A percentile compares a stretch with the other conserved stretches of the same genome.
Evolutionary conservation across 345 rosid genomes (phyloP).

Genomic region (Corymbia maculata): DNA sequence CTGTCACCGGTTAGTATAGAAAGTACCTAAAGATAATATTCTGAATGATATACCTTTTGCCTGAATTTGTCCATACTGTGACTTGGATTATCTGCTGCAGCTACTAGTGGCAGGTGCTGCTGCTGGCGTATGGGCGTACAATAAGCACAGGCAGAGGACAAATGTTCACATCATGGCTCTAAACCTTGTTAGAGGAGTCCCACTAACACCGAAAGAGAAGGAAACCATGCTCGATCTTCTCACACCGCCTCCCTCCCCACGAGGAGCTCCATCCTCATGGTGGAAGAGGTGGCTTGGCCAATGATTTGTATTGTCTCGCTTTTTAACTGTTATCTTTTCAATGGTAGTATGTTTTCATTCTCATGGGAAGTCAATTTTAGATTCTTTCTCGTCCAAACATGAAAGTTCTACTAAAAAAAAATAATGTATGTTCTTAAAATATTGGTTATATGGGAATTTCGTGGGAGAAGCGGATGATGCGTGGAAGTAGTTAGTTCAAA

Average conservation of each 20-base stretch:
- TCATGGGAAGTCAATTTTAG: background rate
- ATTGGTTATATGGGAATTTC: background rate
- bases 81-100: constrained; percentile 8
- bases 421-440: background rate
- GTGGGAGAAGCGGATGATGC: background rate
- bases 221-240: constrained; percentile 83
- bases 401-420: background rate
- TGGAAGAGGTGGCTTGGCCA: constrained; percentile 40
- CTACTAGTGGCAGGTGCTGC: constrained; percentile 58
- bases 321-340: background rate
- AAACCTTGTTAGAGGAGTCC: constrained; percentile 68
- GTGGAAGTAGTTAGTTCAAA: background rate
- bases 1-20: constrained; percentile 65
- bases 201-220: constrained; percentile 80
- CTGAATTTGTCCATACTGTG: background rate
- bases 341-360: background rate
- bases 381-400: background rate
- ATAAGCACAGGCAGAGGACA: constrained; percentile 55
- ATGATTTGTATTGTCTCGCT: background rate
- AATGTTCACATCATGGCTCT: constrained; percentile 87
- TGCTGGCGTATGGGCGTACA: constrained; percentile 65
- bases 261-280: constrained; percentile 25
- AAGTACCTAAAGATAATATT: background rate
- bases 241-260: constrained; percentile 59
- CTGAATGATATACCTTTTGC: background rate